Evolutionary conservation across 208 protist genomes (phyloP).

Genomic region (Balamuthia mandrillaris): DNA sequence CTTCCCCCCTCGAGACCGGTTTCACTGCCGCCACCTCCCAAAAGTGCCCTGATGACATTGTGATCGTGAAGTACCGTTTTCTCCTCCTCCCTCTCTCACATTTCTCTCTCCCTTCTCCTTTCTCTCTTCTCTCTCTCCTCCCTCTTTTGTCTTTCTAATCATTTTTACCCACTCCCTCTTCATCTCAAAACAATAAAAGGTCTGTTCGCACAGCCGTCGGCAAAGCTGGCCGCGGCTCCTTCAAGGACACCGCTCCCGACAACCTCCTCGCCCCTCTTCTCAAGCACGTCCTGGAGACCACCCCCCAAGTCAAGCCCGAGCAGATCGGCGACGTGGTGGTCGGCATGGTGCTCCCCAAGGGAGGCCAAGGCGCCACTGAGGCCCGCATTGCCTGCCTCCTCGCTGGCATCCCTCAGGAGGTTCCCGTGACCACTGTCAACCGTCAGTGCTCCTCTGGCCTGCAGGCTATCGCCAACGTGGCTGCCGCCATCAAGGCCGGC

Average conservation of each 20-base stretch:
- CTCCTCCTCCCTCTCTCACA: not conserved
- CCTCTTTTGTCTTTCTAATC: no score
- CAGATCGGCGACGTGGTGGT: conserved; percentile 51
- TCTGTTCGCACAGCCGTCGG: conserved; percentile 46
- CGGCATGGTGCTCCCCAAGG: conserved; percentile 43
- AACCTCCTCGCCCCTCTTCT: conserved; percentile 50
- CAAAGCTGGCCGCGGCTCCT: conserved; percentile 55
- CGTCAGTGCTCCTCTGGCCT: conserved; percentile 61
- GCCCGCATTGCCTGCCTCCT: conserved; percentile 51
- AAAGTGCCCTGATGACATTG: conserved; percentile 24
- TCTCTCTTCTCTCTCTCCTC: no score
- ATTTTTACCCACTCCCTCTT: no score
- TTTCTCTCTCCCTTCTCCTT: no score
- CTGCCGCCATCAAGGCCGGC: conserved; percentile 45
- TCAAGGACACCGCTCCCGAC: conserved; percentile 55
- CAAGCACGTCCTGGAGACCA: conserved; percentile 42
- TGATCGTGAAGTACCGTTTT: not conserved
- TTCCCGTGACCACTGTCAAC: conserved; percentile 53
- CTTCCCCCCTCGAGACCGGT: not conserved
- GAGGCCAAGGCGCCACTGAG: conserved; percentile 45
- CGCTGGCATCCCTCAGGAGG: conserved; percentile 50
- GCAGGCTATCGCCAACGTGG: conserved; percentile 55
- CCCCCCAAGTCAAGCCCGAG: conserved; percentile 43
- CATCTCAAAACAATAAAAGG: not conserved
- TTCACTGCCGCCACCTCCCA: not conserved